phyloP scores from a whole-genome alignment of 306 rosid species.

The cucumber (Cucumis sativus) region DNA sequence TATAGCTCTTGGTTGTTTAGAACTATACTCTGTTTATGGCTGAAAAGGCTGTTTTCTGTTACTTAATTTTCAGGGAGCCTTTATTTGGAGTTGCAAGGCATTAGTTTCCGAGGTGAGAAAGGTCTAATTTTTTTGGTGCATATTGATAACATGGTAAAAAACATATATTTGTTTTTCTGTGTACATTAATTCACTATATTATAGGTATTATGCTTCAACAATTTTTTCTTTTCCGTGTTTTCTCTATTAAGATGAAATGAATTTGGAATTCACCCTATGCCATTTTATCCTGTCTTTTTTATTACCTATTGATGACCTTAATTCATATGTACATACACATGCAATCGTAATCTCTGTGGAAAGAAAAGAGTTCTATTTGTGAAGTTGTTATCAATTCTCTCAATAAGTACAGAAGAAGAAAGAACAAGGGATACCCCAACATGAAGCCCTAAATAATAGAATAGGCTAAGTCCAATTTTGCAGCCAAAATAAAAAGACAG shows the following conservation, averaged over 20 bases:
- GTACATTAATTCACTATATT: background rate
- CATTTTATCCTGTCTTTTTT: background rate
- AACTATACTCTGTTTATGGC: background rate
- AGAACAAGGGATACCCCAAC: background rate
- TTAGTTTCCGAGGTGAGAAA: slow-evolving; percentile 71
- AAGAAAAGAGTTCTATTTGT: background rate
- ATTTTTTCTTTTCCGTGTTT: background rate
- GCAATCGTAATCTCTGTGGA: background rate
- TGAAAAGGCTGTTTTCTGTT: slow-evolving; percentile 7
- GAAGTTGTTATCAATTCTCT: background rate
- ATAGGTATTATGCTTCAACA: background rate
- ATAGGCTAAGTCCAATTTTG: background rate
- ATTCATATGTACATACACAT: background rate
- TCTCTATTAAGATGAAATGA: background rate
- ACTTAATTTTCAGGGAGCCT: slow-evolving; percentile 66
- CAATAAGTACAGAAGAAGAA: background rate
- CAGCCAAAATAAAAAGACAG: background rate
- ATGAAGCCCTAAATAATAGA: background rate
- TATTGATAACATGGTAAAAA: background rate
- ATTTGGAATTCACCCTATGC: background rate
- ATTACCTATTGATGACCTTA: background rate
- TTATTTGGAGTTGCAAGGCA: slow-evolving; percentile 88
- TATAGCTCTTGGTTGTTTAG: background rate
- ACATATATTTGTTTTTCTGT: background rate
- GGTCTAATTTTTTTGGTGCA: background rate